A percentile compares a stretch with the other conserved stretches of the same genome.
Evolutionary conservation across 805 yeast genomes (phyloP).

Genomic region (Yamadazyma takamatsuzukensis): DNA sequence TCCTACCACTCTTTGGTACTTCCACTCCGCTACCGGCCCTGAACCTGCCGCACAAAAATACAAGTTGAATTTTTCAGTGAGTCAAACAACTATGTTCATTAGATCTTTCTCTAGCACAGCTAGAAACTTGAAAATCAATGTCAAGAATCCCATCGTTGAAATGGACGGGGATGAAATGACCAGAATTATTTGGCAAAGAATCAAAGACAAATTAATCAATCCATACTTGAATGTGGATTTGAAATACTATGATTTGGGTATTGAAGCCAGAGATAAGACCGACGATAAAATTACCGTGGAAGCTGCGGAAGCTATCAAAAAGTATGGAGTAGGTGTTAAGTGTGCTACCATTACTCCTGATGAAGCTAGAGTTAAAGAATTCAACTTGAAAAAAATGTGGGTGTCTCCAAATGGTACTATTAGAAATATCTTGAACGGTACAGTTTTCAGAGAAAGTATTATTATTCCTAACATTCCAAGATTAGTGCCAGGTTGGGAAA

Average conservation of each 20-base stretch:
- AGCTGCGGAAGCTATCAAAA: slow-evolving; percentile 70
- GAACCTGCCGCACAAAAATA: background rate
- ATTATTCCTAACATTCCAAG: slow-evolving; percentile 76
- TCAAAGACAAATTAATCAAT: slow-evolving; percentile 61
- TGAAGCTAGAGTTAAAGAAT: slow-evolving; percentile 75
- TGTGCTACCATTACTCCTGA: slow-evolving; percentile 88
- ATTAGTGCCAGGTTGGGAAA: slow-evolving; percentile 74
- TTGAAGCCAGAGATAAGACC: slow-evolving; percentile 65
- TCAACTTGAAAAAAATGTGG: slow-evolving; percentile 76
- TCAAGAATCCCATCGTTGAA: slow-evolving; percentile 71
- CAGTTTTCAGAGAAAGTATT: slow-evolving; percentile 82
- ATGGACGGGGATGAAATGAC: slow-evolving; percentile 88
- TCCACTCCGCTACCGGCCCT: background rate
- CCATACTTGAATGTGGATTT: slow-evolving; percentile 73
- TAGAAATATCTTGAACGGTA: slow-evolving; percentile 76
- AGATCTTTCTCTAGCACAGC: slow-evolving; percentile 10
- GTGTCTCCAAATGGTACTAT: slow-evolving; percentile 82
- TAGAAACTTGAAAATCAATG: slow-evolving; percentile 51
- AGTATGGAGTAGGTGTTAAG: slow-evolving; percentile 77
- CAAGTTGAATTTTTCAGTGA: slow-evolving; percentile 2
- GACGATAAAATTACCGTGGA: slow-evolving; percentile 72
- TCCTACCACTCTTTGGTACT: background rate
- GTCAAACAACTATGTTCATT: slow-evolving; percentile 9
- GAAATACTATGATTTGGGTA: slow-evolving; percentile 72
- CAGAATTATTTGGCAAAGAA: slow-evolving; percentile 75